Conservation (phyloP, 2,329 filamentous ascomycete genomes). For the Helotiales sp. region DNA sequence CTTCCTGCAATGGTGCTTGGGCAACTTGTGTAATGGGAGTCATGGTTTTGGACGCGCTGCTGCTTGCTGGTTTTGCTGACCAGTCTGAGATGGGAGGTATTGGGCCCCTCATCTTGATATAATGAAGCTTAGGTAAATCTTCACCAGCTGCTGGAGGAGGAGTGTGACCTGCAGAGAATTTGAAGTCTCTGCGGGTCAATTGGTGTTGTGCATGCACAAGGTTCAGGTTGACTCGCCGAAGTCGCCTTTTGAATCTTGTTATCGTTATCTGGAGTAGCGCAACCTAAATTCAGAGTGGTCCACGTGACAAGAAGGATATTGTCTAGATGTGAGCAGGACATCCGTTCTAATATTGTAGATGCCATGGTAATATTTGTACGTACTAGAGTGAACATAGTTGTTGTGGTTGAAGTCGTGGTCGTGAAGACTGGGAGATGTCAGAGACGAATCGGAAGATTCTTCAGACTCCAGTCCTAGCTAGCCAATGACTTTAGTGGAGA, state of each 20-base stretch:
- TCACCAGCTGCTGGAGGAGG: neutral
- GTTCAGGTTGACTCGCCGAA: conserved; percentile 10
- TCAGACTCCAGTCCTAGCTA: too few relatives aligned
- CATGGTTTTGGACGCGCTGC: conserved; percentile 10
- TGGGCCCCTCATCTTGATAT: too few relatives aligned
- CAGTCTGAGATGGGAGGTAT: conserved; percentile 22
- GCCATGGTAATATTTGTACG: too few relatives aligned
- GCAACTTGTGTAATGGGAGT: conserved; percentile 14
- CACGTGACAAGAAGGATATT: conserved; percentile 1
- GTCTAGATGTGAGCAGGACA: too few relatives aligned
- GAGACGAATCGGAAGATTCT: too few relatives aligned
- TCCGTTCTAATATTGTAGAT: too few relatives aligned
- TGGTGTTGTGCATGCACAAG: conserved; percentile 8
- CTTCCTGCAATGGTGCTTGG: conserved; percentile 18
- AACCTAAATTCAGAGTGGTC: neutral
- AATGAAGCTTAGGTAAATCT: too few relatives aligned
- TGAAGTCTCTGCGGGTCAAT: conserved; percentile 14
- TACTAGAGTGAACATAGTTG: too few relatives aligned
- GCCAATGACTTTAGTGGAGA: neutral
- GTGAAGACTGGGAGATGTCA: too few relatives aligned
- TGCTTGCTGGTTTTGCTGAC: conserved; percentile 15
- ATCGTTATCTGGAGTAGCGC: too few relatives aligned
- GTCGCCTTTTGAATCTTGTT: conserved; percentile 11
- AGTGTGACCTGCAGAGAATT: conserved; percentile 1
- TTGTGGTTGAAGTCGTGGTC: too few relatives aligned